Evolutionary conservation across 1,139 yeast genomes (phyloP), one percentile per base, ranked within the genome.

Genomic region (Diutina rugosa): DNA sequence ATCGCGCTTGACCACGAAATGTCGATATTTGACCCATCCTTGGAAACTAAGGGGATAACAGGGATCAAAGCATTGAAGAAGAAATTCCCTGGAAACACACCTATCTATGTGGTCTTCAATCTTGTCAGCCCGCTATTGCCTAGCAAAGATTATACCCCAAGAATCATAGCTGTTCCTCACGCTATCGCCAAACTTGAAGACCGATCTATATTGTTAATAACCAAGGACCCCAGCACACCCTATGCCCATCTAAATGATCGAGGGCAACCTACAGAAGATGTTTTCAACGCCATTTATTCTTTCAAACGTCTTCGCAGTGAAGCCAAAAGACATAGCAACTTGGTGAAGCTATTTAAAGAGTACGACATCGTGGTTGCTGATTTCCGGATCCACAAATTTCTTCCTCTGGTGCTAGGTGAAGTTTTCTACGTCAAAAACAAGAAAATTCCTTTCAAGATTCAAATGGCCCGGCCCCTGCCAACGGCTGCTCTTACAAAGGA

Each of bases 361-460:
- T 82, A 77, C 64, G 93, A 85, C 63, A 61, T 83, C n/a, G 73
- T 86, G 2, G 74, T 86, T 16, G 81, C 85, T 5, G 93, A 87
- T 67, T 78, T 81, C 58, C 70, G 91, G 58, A 77, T 85, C 3
- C 82, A 82, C 61, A 81, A 80, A 61, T 70, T 81, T 38, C 68
- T 86, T 46, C 87, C 87, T 0, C 71, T 70, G 6, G 68, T 84
- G 0, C 68, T 86, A 52, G 86, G 87, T 0, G 73, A 77, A 7
- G 78, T 77, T 52, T 83, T 84, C 61, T 85, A 79, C 63, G 70
- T 74, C 60, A 79, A 79, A 62, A 82, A 81, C 59, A 81, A 80
- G 59, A 84, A 82, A 62, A 71, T 83, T 6, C 93, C 93, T 5
- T 79, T 74, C 63, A 78, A 84, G 75, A 65, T 87, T 1, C 87